Percentiles rank a stretch among this genome's conserved stretches.
phyloP scores from a whole-genome alignment of 164 flowering plant species.

The Dillenia turbinata region DNA sequence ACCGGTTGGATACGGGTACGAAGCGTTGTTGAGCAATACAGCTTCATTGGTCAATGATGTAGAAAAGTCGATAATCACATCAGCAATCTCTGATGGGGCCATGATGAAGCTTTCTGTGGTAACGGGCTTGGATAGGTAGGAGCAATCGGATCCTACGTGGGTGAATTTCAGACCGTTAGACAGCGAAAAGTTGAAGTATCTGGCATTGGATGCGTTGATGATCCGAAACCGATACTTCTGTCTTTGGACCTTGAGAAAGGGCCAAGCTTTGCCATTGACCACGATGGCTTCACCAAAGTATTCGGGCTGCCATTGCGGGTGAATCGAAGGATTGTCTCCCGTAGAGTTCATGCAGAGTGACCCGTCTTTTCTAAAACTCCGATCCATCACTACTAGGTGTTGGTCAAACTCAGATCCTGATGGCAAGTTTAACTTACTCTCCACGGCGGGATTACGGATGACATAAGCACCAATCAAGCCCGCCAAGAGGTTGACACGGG shows the following conservation, averaged over 20 bases:
- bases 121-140: background rate
- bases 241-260: conserved; percentile 16
- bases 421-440: background rate
- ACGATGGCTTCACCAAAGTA: conserved; percentile 28
- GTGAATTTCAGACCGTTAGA: background rate
- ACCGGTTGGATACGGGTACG: background rate
- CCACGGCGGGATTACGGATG: background rate
- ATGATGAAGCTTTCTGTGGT: background rate
- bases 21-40: background rate
- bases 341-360: background rate
- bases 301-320: conserved; percentile 36
- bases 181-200: background rate
- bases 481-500: background rate
- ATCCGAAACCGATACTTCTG: conserved; percentile 23
- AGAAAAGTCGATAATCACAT: background rate
- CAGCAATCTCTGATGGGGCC: background rate
- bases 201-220: background rate
- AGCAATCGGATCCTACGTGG: background rate
- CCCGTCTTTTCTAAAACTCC: background rate
- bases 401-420: background rate
- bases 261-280: conserved; percentile 38
- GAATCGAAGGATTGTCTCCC: background rate
- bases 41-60: background rate
- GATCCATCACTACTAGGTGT: background rate
- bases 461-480: background rate